These are phyloP conservation scores for Aspergillus ochraceus DNA, from an alignment of 2,329 filamentous ascomycete genomes.

Conservation along the genomic window DNA sequence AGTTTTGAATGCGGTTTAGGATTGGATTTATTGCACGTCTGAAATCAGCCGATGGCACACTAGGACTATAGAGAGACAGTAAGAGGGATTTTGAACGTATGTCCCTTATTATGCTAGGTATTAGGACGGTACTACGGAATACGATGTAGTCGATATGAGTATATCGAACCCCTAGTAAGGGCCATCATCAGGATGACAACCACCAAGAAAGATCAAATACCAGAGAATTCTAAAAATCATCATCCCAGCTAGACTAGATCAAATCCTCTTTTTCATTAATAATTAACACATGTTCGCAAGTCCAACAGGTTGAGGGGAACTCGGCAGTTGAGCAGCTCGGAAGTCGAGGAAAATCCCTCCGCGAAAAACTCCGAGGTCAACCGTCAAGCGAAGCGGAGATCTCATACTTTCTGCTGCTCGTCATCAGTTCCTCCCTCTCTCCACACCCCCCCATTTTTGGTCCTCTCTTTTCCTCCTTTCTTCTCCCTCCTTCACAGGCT, in stretches of 20 bases:
- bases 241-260: background rate
- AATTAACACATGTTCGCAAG: background rate
- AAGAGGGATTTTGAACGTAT: background rate
- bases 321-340: background rate
- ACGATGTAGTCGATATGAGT: background rate
- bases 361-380: constrained; percentile 35
- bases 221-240: background rate
- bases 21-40: background rate
- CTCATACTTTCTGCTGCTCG: constrained; percentile 21
- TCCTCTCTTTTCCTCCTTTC: constrained; percentile 10
- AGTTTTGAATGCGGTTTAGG: background rate
- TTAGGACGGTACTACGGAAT: background rate
- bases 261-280: background rate
- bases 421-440: constrained; percentile 18
- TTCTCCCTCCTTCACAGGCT: constrained; percentile 14
- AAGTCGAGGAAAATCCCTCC: constrained; percentile 21
- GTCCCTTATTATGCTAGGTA: background rate
- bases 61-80: background rate
- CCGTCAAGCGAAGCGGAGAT: constrained; percentile 30
- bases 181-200: background rate
- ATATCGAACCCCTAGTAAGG: background rate
- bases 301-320: background rate
- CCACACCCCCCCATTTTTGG: constrained; percentile 16
- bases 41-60: background rate
- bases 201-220: background rate